Percentiles rank a stretch among this genome's conserved stretches.
Evolutionary conservation across 192 early-diverging fungal species (phyloP).

Genomic region (Funneliformis geosporum): DNA sequence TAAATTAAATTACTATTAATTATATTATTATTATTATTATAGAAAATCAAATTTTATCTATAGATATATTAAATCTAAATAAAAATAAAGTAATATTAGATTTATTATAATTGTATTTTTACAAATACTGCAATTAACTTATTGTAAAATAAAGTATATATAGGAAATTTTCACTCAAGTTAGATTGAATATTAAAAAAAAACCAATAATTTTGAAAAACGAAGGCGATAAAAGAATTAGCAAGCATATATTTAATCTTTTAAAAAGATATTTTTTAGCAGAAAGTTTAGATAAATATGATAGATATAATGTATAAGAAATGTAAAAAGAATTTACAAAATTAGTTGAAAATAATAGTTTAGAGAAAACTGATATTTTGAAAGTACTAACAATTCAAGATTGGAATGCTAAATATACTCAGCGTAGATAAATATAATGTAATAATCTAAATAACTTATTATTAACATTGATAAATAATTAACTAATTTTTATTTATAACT

Average conservation of each 20-base stretch:
- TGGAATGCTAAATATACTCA: background rate
- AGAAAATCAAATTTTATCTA: too few species aligned
- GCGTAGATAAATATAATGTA: background rate
- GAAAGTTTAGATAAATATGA: background rate
- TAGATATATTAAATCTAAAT: background rate
- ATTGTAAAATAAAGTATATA: background rate
- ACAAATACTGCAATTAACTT: background rate
- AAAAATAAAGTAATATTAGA: constrained; percentile 1
- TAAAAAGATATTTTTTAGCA: background rate
- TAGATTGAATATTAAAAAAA: background rate
- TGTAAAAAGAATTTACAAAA: background rate
- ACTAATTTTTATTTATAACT: too few species aligned
- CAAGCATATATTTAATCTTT: background rate
- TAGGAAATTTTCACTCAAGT: background rate
- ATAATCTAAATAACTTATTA: too few species aligned
- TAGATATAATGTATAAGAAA: background rate
- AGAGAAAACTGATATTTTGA: background rate
- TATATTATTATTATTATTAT: too few species aligned
- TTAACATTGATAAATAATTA: too few species aligned
- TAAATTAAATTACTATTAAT: too few species aligned
- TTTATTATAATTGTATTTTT: background rate
- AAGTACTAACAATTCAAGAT: background rate
- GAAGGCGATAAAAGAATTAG: background rate
- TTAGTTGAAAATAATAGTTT: background rate
- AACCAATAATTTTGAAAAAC: background rate